Conservation (phyloP, 352 stramenopile species). For the Phytopythium litorale region DNA sequence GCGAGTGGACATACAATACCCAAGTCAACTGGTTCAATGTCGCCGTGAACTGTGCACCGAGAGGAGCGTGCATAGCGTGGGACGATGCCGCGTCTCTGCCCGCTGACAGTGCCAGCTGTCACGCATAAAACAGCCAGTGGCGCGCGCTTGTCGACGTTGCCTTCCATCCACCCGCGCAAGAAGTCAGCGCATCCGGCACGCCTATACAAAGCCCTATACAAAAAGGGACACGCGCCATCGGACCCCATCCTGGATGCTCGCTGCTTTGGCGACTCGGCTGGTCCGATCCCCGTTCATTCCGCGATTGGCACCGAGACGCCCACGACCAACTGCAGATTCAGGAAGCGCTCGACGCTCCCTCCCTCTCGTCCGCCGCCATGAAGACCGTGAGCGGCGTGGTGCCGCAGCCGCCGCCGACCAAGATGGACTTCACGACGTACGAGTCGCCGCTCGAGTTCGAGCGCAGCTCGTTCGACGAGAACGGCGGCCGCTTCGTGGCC, state of each 20-base stretch:
- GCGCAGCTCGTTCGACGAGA: slow-evolving; percentile 28
- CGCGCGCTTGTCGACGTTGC: background rate
- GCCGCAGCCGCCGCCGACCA: slow-evolving; percentile 21
- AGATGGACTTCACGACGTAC: slow-evolving; percentile 33
- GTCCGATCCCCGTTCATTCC: slow-evolving; percentile 4
- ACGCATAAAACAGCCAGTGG: background rate
- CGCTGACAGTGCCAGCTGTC: background rate
- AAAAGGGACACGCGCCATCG: background rate
- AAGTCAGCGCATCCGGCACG: background rate
- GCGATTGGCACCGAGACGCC: slow-evolving; percentile 1
- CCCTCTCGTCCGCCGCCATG: slow-evolving; percentile 1
- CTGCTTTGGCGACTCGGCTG: background rate
- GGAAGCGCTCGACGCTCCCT: background rate
- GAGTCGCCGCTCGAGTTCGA: slow-evolving; percentile 36
- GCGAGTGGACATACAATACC: background rate
- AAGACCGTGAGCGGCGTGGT: slow-evolving; percentile 29
- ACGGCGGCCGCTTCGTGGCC: slow-evolving; percentile 46
- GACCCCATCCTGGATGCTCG: background rate
- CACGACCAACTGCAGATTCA: background rate
- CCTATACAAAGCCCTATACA: background rate
- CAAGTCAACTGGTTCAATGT: background rate
- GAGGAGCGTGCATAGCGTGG: background rate
- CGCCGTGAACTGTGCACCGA: background rate
- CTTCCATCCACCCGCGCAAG: background rate
- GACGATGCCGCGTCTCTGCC: background rate